Percentiles rank a stretch among this genome's conserved stretches.
phyloP scores from a whole-genome alignment of 768 basidiomycete genomes.

The Leucocoprinus leucothites region DNA sequence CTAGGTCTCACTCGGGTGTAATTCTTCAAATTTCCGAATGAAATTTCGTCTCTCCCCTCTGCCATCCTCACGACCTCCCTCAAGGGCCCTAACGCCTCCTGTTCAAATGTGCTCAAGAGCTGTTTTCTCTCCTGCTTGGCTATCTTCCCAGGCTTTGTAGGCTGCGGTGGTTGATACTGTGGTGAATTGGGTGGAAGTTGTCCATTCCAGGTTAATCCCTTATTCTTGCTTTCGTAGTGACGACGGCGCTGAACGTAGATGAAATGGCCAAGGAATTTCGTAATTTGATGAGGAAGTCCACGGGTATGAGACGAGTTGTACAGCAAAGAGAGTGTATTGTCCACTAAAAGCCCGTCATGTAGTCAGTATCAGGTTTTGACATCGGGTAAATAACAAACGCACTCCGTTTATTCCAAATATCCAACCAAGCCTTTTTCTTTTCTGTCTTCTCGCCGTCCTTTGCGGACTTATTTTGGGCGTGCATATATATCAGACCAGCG shows the following conservation, averaged over 20 bases:
- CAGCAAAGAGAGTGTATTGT: constrained; percentile 60
- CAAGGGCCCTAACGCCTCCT: constrained; percentile 42
- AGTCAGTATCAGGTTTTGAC: neutral
- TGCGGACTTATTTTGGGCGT: neutral
- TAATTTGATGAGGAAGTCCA: constrained; percentile 57
- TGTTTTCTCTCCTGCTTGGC: constrained; percentile 14
- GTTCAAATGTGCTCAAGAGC: constrained; percentile 23
- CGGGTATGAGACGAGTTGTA: constrained; percentile 60
- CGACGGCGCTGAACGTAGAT: constrained; percentile 28
- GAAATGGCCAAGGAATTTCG: constrained; percentile 50
- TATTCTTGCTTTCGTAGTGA: constrained; percentile 8
- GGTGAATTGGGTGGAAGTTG: constrained; percentile 12
- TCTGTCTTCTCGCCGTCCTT: neutral
- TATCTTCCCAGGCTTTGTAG: constrained; percentile 15
- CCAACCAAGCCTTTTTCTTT: constrained; percentile 35
- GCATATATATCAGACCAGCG: constrained; percentile 8
- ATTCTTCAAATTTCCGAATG: constrained; percentile 42
- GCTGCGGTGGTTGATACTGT: constrained; percentile 9
- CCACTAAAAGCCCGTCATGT: constrained; percentile 41
- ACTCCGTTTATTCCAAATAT: constrained; percentile 57
- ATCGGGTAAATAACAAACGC: constrained; percentile 18
- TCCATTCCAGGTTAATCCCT: constrained; percentile 13
- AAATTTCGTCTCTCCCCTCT: constrained; percentile 49
- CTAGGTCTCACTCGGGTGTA: constrained; percentile 16
- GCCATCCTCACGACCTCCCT: constrained; percentile 57